Evolutionary conservation across 495 filamentous ascomycete species (phyloP).

Genomic region (Daldinia childiae): DNA sequence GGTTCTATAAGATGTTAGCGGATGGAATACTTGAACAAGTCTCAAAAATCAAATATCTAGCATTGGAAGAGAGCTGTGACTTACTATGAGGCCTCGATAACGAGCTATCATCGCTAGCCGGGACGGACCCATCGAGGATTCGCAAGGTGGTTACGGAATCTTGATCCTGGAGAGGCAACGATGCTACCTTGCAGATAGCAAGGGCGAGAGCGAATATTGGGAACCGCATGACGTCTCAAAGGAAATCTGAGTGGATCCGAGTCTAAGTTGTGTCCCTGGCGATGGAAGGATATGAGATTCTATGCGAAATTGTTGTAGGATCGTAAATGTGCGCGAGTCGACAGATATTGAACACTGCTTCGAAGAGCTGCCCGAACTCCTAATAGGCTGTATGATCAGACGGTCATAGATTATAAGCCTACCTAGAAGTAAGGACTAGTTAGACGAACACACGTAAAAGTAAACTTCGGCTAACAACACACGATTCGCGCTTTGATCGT

Average conservation of each 20-base stretch:
- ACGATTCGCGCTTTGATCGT: neutral
- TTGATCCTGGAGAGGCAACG: neutral
- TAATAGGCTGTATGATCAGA: neutral
- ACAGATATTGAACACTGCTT: neutral
- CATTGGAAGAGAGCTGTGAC: neutral
- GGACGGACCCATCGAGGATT: neutral
- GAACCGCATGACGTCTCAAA: slow-evolving; percentile 14
- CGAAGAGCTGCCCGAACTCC: neutral
- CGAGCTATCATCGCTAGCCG: neutral
- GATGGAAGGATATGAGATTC: neutral
- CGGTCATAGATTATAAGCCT: neutral
- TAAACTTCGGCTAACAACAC: slow-evolving; percentile 1
- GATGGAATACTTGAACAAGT: neutral
- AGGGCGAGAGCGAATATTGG: neutral
- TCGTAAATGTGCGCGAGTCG: neutral
- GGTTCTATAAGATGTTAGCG: slow-evolving; percentile 3
- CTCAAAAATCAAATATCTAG: neutral
- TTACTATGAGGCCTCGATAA: neutral
- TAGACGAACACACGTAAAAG: neutral
- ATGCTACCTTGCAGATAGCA: neutral
- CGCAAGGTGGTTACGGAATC: neutral
- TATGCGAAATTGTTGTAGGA: neutral
- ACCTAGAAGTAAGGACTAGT: neutral
- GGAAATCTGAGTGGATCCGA: neutral
- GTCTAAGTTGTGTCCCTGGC: neutral